Evolutionary conservation across 768 basidiomycete species (phyloP).

Genomic region (Calvatia gigantea): DNA sequence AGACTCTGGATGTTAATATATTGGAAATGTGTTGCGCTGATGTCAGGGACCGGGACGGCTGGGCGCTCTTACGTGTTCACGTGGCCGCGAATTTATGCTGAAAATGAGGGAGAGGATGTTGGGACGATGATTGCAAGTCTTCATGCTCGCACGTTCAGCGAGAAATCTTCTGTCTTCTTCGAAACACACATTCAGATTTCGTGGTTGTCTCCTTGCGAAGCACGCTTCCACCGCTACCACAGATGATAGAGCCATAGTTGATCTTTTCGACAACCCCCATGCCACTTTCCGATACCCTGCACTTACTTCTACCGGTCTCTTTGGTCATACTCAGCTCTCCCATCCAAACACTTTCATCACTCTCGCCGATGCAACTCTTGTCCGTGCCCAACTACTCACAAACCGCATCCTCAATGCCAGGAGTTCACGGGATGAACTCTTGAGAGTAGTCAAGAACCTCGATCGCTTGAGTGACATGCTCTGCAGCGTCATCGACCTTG

Average conservation of each 20-base stretch:
- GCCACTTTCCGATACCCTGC: conserved; percentile 31
- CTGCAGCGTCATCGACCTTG: conserved; percentile 94
- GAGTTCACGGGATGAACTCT: conserved; percentile 69
- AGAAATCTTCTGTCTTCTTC: conserved; percentile 36
- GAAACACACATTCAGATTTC: conserved; percentile 35
- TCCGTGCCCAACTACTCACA: conserved; percentile 79
- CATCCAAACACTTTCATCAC: conserved; percentile 65
- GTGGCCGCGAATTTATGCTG: background rate
- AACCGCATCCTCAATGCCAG: conserved; percentile 75
- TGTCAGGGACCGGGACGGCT: background rate
- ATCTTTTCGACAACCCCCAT: conserved; percentile 68
- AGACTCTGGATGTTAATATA: conserved; percentile 3
- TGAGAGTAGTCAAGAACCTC: conserved; percentile 90
- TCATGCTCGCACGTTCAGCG: conserved; percentile 41
- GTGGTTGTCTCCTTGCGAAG: conserved; percentile 37
- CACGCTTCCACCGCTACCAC: conserved; percentile 51
- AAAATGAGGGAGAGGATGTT: background rate
- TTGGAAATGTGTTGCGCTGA: background rate
- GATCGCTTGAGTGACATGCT: conserved; percentile 95
- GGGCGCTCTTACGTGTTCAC: background rate
- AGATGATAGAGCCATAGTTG: conserved; percentile 64
- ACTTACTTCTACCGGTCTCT: conserved; percentile 67
- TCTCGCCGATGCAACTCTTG: conserved; percentile 75
- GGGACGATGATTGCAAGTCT: background rate
- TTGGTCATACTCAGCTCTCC: conserved; percentile 72